Evolutionary conservation across 306 rosid species (phyloP).

Genomic region (Citrullus mucosospermus): DNA sequence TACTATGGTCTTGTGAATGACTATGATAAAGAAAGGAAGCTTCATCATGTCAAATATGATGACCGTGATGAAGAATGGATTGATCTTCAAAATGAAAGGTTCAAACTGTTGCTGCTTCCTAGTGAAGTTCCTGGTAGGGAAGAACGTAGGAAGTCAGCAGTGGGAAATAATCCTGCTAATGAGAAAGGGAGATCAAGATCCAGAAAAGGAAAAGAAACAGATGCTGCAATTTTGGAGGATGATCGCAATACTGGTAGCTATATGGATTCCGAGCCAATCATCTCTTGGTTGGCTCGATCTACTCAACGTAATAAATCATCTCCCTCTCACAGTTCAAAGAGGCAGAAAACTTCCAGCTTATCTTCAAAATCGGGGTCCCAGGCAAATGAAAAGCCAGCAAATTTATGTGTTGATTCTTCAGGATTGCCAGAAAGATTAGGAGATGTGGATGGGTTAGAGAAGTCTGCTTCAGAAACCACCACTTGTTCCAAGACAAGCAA

Average conservation of each 20-base stretch:
- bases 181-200: slow-evolving; percentile 29
- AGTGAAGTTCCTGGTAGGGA: slow-evolving; percentile 73
- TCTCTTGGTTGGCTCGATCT: slow-evolving; percentile 78
- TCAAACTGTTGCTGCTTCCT: slow-evolving; percentile 80
- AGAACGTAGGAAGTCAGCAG: slow-evolving; percentile 20
- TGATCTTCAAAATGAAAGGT: slow-evolving; percentile 75
- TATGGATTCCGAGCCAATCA: slow-evolving; percentile 88
- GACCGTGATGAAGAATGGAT: slow-evolving; percentile 97
- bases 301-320: slow-evolving; percentile 44
- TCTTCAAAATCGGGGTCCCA: slow-evolving; percentile 26
- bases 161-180: slow-evolving; percentile 25
- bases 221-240: slow-evolving; percentile 26
- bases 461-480: slow-evolving; percentile 27
- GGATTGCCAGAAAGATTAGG: slow-evolving; percentile 28
- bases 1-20: slow-evolving; percentile 67
- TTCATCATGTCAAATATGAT: slow-evolving; percentile 87
- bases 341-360: slow-evolving; percentile 45
- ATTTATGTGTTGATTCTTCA: slow-evolving; percentile 20
- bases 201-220: slow-evolving; percentile 33
- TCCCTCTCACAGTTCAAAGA: slow-evolving; percentile 41
- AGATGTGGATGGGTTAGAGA: slow-evolving; percentile 25
- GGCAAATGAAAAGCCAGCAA: slow-evolving; percentile 27
- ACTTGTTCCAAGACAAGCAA: slow-evolving; percentile 29
- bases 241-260: slow-evolving; percentile 39
- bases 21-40: slow-evolving; percentile 45